Conservation (phyloP, 345 rosid genomes). For the Gossypium australe region DNA sequence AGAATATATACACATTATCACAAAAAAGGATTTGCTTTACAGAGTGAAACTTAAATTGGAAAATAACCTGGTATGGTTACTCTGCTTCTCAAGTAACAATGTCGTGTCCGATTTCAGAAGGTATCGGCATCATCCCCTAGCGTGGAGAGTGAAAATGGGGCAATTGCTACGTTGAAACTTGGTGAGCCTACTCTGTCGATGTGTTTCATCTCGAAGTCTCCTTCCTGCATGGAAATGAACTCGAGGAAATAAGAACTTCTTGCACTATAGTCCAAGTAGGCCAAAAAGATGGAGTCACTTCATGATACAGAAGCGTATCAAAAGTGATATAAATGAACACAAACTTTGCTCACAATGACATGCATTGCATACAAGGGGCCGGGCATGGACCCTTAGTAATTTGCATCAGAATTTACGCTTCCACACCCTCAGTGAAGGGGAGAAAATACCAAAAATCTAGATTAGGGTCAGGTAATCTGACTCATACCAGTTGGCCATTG, state of each 20-base stretch:
- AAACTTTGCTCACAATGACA: not conserved
- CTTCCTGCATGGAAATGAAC: slow-evolving; percentile 47
- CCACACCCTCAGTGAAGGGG: not conserved
- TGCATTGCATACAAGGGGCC: not conserved
- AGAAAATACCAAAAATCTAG: not conserved
- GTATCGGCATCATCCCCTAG: slow-evolving; percentile 46
- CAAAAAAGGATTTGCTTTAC: slow-evolving; percentile 6
- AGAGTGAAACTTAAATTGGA: slow-evolving; percentile 12
- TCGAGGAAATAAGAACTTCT: not conserved
- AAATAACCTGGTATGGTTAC: not conserved
- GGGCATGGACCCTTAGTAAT: not conserved
- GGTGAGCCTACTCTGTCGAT: slow-evolving; percentile 43
- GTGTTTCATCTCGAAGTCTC: slow-evolving; percentile 78
- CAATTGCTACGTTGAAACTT: slow-evolving; percentile 60
- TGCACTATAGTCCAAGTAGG: not conserved
- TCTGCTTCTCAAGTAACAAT: not conserved
- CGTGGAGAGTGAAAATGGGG: slow-evolving; percentile 58
- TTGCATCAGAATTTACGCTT: slow-evolving; percentile 4
- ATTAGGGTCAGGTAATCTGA: not conserved
- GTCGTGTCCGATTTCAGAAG: slow-evolving; percentile 20
- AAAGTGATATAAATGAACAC: not conserved
- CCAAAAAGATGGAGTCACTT: not conserved
- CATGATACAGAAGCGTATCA: not conserved
- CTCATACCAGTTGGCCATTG: not conserved
- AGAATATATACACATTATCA: slow-evolving; percentile 7